A percentile compares a stretch with the other conserved stretches of the same genome.
Evolutionary conservation across 2,329 filamentous ascomycete species (phyloP).

Genomic region (Mycosphaerella sp.): DNA sequence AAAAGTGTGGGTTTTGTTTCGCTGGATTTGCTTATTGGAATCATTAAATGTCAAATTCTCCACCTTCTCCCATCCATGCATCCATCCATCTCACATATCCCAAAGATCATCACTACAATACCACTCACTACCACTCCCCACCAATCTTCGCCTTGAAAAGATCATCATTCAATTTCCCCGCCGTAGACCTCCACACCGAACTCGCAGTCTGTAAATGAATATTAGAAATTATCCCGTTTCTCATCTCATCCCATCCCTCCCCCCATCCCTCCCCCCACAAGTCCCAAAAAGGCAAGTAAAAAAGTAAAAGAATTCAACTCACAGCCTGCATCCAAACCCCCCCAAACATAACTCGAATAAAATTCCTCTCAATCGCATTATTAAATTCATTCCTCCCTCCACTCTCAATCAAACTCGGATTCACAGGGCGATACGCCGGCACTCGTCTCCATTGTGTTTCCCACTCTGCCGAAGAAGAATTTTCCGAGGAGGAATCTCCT

Average conservation of each 20-base stretch:
- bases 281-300: neutral
- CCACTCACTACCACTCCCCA: constrained; percentile 39
- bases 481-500: constrained; percentile 13
- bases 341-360: constrained; percentile 47
- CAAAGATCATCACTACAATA: neutral
- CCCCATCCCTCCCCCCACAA: too few relatives aligned
- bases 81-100: neutral
- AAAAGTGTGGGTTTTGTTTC: too few relatives aligned
- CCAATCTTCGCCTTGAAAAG: constrained; percentile 49
- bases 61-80: too few relatives aligned
- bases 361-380: constrained; percentile 42
- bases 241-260: neutral
- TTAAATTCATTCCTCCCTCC: constrained; percentile 40
- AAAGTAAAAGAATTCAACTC: constrained; percentile 31
- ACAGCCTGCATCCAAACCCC: constrained; percentile 40
- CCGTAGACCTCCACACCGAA: constrained; percentile 46
- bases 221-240: constrained; percentile 7
- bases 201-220: constrained; percentile 32
- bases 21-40: too few relatives aligned
- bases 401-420: constrained; percentile 36
- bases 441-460: constrained; percentile 44
- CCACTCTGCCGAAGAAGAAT: constrained; percentile 39
- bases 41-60: too few relatives aligned
- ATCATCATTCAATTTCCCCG: constrained; percentile 44
- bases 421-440: constrained; percentile 44